Evolutionary conservation across 2,329 filamentous ascomycete species (phyloP).

Genomic region (Ustilaginoidea virens): DNA sequence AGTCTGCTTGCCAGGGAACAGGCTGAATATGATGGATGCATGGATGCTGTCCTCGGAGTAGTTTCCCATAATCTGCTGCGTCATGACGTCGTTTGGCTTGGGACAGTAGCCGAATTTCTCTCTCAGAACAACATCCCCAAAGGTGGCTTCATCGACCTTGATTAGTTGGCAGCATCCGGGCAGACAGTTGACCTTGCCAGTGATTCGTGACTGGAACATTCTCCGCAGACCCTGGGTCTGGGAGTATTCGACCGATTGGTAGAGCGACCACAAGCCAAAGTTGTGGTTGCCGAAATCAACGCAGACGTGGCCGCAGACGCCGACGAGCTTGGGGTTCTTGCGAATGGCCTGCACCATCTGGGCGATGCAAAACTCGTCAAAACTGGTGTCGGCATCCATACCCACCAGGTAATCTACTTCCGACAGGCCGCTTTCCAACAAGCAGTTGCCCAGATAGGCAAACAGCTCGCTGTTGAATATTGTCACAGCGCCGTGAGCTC

Average conservation of each 20-base stretch:
- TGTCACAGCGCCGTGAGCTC: slow-evolving; percentile 23
- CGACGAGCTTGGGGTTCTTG: slow-evolving; percentile 25
- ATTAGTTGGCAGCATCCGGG: slow-evolving; percentile 35
- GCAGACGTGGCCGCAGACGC: slow-evolving; percentile 31
- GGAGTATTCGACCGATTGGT: slow-evolving; percentile 32
- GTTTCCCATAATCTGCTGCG: slow-evolving; percentile 31
- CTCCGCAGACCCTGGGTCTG: slow-evolving; percentile 30
- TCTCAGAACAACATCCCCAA: slow-evolving; percentile 28
- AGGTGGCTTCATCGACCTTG: slow-evolving; percentile 31
- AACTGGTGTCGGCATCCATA: slow-evolving; percentile 33
- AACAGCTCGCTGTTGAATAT: slow-evolving; percentile 31
- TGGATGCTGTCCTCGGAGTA: slow-evolving; percentile 35
- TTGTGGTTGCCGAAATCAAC: slow-evolving; percentile 27
- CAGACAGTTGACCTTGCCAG: slow-evolving; percentile 32
- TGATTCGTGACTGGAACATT: slow-evolving; percentile 32
- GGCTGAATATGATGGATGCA: slow-evolving; percentile 30
- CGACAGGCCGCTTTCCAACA: slow-evolving; percentile 21
- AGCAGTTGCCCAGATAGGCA: slow-evolving; percentile 21
- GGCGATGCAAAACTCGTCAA: slow-evolving; percentile 26
- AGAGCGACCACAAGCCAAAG: slow-evolving; percentile 29
- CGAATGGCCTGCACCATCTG: slow-evolving; percentile 28
- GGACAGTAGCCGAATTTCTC: slow-evolving; percentile 32
- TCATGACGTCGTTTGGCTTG: slow-evolving; percentile 31
- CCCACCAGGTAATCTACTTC: slow-evolving; percentile 27
- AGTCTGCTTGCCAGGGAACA: slow-evolving; percentile 26